Conservation (phyloP, 192 early-diverging fungal genomes). For the Piromyces sp. region DNA sequence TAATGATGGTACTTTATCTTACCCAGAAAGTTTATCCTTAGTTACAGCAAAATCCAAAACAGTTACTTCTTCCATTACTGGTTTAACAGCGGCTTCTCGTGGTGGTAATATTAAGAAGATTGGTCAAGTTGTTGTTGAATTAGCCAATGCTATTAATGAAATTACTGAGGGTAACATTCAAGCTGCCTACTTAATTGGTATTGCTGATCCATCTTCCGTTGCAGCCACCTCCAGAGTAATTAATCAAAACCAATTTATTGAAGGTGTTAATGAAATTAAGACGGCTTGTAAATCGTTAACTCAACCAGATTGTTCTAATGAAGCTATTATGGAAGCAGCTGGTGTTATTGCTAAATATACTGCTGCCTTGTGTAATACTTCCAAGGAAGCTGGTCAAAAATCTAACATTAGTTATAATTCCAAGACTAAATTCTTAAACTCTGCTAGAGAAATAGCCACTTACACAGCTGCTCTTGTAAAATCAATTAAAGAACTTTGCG, state of each 20-base stretch:
- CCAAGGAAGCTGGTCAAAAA: constrained; percentile 18
- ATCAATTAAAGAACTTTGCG: constrained; percentile 21
- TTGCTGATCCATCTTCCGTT: constrained; percentile 18
- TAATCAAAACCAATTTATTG: constrained; percentile 10
- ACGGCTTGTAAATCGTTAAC: constrained; percentile 15
- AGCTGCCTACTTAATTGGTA: constrained; percentile 23
- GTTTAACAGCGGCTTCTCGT: constrained; percentile 2
- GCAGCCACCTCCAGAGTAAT: constrained; percentile 14
- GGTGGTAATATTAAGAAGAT: constrained; percentile 9
- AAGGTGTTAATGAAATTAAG: constrained; percentile 15
- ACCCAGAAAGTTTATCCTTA: constrained; percentile 12
- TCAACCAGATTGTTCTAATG: constrained; percentile 1
- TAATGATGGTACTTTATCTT: constrained; percentile 3
- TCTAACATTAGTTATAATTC: constrained; percentile 1
- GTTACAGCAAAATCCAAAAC: constrained; percentile 6
- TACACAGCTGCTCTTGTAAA: constrained; percentile 18
- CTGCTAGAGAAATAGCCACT: constrained; percentile 22
- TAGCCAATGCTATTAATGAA: constrained; percentile 8
- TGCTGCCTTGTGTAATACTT: constrained; percentile 16
- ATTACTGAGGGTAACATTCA: constrained; percentile 20
- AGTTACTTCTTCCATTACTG: constrained; percentile 1
- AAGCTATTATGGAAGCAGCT: constrained; percentile 19
- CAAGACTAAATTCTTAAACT: constrained; percentile 19
- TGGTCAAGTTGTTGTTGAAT: constrained; percentile 8
- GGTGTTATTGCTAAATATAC: constrained; percentile 25